Base-by-base conservation (phyloP, 345 rosid species). In the Aquilaria sinensis region DNA sequence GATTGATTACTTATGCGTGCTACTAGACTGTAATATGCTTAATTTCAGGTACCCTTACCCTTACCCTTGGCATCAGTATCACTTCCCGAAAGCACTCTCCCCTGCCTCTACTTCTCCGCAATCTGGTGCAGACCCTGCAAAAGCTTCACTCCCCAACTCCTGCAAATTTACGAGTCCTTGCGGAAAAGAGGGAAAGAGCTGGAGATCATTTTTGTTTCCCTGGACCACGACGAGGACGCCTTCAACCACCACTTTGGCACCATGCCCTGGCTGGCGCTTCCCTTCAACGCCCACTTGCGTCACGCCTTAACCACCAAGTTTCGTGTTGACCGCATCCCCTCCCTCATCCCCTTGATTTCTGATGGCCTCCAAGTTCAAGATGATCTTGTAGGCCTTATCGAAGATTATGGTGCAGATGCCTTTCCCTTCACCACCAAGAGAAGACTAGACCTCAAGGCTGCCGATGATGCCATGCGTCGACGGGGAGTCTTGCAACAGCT, bases 41-140 rank as follows among this genome's bases (percentile, higher is more conserved):
- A 23, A 23, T 23, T 31, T 48, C 50, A 61, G 9, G 32, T 51
- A 32, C 47, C 45, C 16, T 72, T 9, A 12, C 64, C 57, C 49
- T 69, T 87, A 51, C 83, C 94, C 11, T 57, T 85, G 64, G 69
- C 87, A 63, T 80, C 81, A 11, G 23, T 70, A 74, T 58, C 78
- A 74, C 30, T 72, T 69, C 16, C 82, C 81, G 58, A 83, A 72
- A 77, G 69, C 67, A 9, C 61, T 83, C 23, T 23, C 23, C 23
- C 23, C 67, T 87, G 84, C 75, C 83, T 87, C 63, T 81, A 86
- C 74, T 89, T 87, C 78, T 89, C 94, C 3, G 94, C 91, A 64
- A 87, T 83, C 80, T 85, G 96, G 96, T 83, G 96, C 77, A 80
- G 86, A 75, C 96, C 96, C 15, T 89, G 94, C 61, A 83, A 77